A percentile compares a stretch with the other conserved stretches of the same genome.
Conservation (phyloP, 345 rosid genomes). For the Erucastrum elatum region DNA sequence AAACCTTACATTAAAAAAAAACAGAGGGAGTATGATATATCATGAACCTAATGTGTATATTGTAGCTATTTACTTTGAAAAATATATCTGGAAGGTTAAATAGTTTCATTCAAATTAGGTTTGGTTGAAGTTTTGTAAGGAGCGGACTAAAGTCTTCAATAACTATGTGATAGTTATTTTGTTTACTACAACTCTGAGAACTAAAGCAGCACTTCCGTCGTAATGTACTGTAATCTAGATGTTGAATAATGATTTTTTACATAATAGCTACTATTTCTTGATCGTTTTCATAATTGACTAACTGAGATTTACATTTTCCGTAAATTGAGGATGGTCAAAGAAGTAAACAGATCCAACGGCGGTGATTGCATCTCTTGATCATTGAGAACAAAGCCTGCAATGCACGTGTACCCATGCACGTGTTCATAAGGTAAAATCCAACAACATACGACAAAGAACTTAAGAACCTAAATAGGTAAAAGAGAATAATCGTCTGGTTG, state of each 20-base stretch:
- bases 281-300: neutral
- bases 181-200: slow-evolving; percentile 1
- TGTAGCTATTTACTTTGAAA: neutral
- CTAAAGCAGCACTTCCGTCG: neutral
- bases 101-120: neutral
- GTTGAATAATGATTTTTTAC: neutral
- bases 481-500: slow-evolving; percentile 69
- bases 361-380: slow-evolving; percentile 26
- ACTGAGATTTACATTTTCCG: slow-evolving; percentile 18
- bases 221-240: neutral
- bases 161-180: neutral
- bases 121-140: neutral
- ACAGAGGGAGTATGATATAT: neutral
- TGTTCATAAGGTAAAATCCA: slow-evolving; percentile 51
- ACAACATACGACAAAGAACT: slow-evolving; percentile 61
- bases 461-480: slow-evolving; percentile 45
- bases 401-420: slow-evolving; percentile 49
- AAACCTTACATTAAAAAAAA: too few species aligned
- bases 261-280: neutral
- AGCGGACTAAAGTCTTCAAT: neutral
- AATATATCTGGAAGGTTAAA: neutral
- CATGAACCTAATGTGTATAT: neutral
- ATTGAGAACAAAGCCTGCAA: slow-evolving; percentile 46
- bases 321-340: slow-evolving; percentile 35
- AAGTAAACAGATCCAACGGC: slow-evolving; percentile 36